Evolutionary conservation across 2,329 filamentous ascomycete genomes (phyloP).

Genomic region (Paraphoma sp.): DNA sequence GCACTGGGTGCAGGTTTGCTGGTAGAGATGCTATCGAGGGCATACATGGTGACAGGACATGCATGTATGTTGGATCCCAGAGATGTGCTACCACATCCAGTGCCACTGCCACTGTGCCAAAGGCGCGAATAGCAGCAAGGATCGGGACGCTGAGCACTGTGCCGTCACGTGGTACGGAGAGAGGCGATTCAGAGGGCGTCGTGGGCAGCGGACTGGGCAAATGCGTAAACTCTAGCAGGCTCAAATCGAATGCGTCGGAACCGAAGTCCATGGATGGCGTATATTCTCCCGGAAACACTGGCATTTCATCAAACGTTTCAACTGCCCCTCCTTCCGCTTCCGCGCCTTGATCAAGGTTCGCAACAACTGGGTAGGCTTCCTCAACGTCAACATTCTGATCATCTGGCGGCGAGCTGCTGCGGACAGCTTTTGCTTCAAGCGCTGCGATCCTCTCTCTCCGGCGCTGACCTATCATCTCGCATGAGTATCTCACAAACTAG

Average conservation of each 20-base stretch:
- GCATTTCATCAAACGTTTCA: neutral
- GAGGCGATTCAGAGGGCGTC: neutral
- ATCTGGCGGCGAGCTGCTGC: neutral
- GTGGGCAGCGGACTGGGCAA: neutral
- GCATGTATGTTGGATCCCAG: conserved; percentile 26
- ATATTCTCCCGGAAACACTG: neutral
- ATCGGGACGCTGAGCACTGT: conserved; percentile 46
- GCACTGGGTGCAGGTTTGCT: conserved; percentile 58
- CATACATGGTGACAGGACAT: conserved; percentile 16
- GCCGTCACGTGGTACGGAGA: conserved; percentile 20
- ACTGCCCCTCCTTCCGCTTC: neutral
- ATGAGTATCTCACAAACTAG: neutral
- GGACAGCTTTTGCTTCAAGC: conserved; percentile 32
- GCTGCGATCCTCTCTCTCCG: conserved; percentile 32
- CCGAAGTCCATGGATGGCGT: conserved; percentile 12
- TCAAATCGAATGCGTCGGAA: conserved; percentile 18
- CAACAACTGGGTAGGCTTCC: neutral
- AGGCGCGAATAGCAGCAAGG: conserved; percentile 39
- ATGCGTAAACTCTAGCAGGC: conserved; percentile 2
- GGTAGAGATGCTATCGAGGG: conserved; percentile 14
- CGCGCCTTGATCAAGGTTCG: neutral
- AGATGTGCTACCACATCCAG: conserved; percentile 19
- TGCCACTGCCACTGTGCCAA: conserved; percentile 18
- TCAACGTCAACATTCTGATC: neutral
- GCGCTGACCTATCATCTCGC: conserved; percentile 26